Evolutionary conservation across 345 rosid genomes (phyloP).

Genomic region (Rhizophora apiculata): DNA sequence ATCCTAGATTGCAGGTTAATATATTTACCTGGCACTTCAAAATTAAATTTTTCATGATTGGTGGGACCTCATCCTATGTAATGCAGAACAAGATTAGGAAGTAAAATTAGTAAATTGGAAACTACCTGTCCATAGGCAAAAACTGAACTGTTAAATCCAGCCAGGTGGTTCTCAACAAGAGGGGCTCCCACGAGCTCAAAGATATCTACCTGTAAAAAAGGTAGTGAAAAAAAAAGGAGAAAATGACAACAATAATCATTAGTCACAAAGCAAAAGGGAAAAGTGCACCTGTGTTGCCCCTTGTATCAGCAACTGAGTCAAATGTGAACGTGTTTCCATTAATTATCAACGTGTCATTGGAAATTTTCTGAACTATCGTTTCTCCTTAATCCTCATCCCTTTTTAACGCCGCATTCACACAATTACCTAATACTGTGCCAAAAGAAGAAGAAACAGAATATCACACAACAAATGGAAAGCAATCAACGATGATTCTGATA

Average conservation of each 20-base stretch:
- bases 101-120: slow-evolving; percentile 6
- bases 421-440: slow-evolving; percentile 48
- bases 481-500: not conserved
- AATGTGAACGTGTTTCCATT: slow-evolving; percentile 80
- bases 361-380: slow-evolving; percentile 56
- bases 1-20: too few species aligned
- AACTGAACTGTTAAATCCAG: slow-evolving; percentile 96
- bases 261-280: too few species aligned
- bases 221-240: too few species aligned
- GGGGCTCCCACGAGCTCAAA: slow-evolving; percentile 87
- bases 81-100: not conserved
- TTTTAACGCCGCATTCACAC: slow-evolving; percentile 77
- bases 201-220: slow-evolving; percentile 54
- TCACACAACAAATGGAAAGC: not conserved
- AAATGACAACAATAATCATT: too few species aligned
- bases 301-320: slow-evolving; percentile 71
- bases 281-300: slow-evolving; percentile 60
- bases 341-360: slow-evolving; percentile 56
- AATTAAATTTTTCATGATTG: too few species aligned
- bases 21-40: too few species aligned
- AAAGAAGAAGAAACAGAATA: not conserved
- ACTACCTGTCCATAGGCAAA: slow-evolving; percentile 97
- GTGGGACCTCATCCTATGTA: too few species aligned
- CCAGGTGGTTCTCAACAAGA: slow-evolving; percentile 87
- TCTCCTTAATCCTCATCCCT: slow-evolving; percentile 77